A percentile compares a stretch with the other conserved stretches of the same genome.
Evolutionary conservation across 2,329 filamentous ascomycete species (phyloP).

Genomic region (Neofusicoccum parvum): DNA sequence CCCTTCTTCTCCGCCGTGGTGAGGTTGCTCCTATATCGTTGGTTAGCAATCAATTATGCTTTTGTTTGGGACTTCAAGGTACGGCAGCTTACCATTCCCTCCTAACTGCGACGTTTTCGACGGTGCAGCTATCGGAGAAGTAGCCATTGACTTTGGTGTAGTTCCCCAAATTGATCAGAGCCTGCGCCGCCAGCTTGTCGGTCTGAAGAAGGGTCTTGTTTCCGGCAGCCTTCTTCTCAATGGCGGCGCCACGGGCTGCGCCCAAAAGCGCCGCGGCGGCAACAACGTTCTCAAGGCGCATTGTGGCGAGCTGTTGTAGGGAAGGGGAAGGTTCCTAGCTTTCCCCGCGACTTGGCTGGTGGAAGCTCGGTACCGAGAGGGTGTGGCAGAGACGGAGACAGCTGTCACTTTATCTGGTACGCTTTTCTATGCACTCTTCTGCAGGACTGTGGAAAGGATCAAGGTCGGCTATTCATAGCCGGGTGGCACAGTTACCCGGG

Average conservation of each 20-base stretch:
- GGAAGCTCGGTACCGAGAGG: neutral
- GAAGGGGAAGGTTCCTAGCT: neutral
- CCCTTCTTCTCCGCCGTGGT: constrained; percentile 33
- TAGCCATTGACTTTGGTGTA: constrained; percentile 31
- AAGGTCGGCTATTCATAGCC: neutral
- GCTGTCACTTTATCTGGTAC: constrained; percentile 11
- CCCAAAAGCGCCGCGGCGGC: neutral
- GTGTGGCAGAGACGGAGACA: neutral
- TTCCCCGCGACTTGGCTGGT: neutral
- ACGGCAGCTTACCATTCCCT: constrained; percentile 45
- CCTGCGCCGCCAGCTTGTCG: constrained; percentile 38
- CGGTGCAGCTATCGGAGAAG: constrained; percentile 35
- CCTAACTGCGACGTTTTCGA: constrained; percentile 43
- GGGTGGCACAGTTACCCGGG: neutral
- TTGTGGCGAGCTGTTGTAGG: neutral
- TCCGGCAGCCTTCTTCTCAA: neutral
- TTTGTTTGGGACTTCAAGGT: neutral
- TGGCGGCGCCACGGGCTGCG: constrained; percentile 4
- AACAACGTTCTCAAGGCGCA: neutral
- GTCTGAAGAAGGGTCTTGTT: constrained; percentile 23
- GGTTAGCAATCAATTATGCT: constrained; percentile 13
- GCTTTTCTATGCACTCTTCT: neutral
- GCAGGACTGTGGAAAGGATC: neutral
- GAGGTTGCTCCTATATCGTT: constrained; percentile 28
- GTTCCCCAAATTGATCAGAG: constrained; percentile 36